A percentile compares a stretch with the other conserved stretches of the same genome.
Evolutionary conservation across 2,329 filamentous ascomycete genomes (phyloP).

Genomic region (Ophiostoma angusticollis): DNA sequence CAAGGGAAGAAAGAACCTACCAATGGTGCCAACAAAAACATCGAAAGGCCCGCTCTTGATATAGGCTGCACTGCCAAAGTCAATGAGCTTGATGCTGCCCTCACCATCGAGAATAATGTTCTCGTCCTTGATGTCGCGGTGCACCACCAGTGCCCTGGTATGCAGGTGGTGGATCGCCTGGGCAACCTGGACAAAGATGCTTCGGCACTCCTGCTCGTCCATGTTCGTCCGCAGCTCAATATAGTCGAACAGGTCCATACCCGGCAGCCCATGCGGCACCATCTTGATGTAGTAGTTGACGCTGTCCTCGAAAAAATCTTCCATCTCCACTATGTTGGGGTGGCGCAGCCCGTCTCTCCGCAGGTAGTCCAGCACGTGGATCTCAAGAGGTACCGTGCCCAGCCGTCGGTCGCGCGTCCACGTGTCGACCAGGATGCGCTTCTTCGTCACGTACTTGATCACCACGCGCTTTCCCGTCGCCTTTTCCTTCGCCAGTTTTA

Average conservation of each 20-base stretch:
- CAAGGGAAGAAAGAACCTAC: constrained; percentile 41
- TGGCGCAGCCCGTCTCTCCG: constrained; percentile 57
- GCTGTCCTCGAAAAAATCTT: constrained; percentile 64
- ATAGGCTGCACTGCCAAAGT: constrained; percentile 95
- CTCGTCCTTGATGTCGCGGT: constrained; percentile 97
- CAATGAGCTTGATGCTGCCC: constrained; percentile 90
- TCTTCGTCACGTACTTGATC: constrained; percentile 95
- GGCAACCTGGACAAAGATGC: constrained; percentile 90
- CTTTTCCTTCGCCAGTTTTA: constrained; percentile 85
- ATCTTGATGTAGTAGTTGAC: constrained; percentile 99
- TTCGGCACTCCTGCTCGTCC: constrained; percentile 86
- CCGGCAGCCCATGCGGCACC: constrained; percentile 84
- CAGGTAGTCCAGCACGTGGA: constrained; percentile 91
- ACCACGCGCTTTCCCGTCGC: constrained; percentile 73
- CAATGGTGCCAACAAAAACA: constrained; percentile 96
- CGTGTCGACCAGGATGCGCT: constrained; percentile 90
- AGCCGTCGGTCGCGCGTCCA: constrained; percentile 91
- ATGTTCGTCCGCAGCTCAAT: constrained; percentile 94
- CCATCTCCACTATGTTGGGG: constrained; percentile 61
- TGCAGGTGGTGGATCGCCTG: constrained; percentile 84
- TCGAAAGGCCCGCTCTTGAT: constrained; percentile 98
- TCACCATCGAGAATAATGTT: constrained; percentile 95
- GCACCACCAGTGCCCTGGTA: constrained; percentile 79
- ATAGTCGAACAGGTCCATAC: constrained; percentile 98
- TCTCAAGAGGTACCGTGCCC: constrained; percentile 90